phyloP scores from a whole-genome alignment of 2,329 filamentous ascomycete species.

The Ascochyta clinopodiicola region DNA sequence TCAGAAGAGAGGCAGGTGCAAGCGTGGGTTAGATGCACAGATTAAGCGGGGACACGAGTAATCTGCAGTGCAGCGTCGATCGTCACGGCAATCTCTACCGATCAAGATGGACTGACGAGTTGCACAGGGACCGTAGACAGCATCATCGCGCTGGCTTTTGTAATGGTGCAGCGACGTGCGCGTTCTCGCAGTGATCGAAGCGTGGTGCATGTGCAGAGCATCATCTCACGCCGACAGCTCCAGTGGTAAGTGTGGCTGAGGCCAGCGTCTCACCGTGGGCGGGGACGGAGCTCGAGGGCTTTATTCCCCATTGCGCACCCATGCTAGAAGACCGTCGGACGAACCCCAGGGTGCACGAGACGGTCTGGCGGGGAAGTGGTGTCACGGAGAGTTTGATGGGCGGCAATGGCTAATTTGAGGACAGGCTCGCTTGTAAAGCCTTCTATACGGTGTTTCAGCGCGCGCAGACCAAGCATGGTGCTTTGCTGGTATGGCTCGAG shows the following conservation, averaged over 20 bases:
- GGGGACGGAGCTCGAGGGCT: constrained; percentile 14
- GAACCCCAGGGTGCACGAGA: constrained; percentile 21
- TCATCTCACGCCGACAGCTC: constrained; percentile 66
- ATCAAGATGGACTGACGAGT: constrained; percentile 25
- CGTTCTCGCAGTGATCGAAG: constrained; percentile 48
- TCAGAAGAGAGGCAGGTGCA: constrained; percentile 9
- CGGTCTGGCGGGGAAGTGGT: constrained; percentile 27
- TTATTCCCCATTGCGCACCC: constrained; percentile 9
- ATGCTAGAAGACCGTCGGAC: constrained; percentile 6
- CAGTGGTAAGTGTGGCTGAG: constrained; percentile 62
- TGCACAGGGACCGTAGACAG: constrained; percentile 67
- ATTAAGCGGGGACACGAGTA: constrained; percentile 21
- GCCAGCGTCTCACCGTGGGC: constrained; percentile 31
- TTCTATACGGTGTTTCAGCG: constrained; percentile 71
- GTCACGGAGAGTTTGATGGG: constrained; percentile 14
- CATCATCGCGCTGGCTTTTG: constrained; percentile 68
- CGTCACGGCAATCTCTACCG: constrained; percentile 17
- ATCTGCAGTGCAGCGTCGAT: constrained; percentile 26
- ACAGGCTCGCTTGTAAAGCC: constrained; percentile 71
- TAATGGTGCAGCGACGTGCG: constrained; percentile 65
- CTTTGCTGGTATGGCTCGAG: constrained; percentile 72
- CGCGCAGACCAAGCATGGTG: constrained; percentile 73
- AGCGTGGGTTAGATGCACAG: constrained; percentile 15
- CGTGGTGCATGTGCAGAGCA: constrained; percentile 48
- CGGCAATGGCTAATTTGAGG: constrained; percentile 26